Conservation (phyloP, 768 basidiomycete species). For the Mycena belliarum region DNA sequence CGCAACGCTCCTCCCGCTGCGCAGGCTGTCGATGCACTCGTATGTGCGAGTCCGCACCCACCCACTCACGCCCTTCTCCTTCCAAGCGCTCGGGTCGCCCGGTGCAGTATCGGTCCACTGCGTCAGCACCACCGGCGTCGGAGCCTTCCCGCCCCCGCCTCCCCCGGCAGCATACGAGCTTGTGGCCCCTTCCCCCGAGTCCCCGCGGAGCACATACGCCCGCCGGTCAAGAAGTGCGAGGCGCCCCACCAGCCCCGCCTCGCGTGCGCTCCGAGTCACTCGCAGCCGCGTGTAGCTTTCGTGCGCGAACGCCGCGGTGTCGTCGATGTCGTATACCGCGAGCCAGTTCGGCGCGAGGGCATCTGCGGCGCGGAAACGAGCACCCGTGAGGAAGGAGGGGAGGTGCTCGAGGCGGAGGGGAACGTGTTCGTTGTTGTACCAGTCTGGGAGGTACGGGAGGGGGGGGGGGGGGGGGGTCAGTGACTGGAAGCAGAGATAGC, state of each 20-base stretch:
- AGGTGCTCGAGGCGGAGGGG: conserved; percentile 50
- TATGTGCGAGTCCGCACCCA: conserved; percentile 44
- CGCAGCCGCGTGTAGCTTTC: conserved; percentile 46
- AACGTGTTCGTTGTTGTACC: conserved; percentile 60
- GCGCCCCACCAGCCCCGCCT: conserved; percentile 40
- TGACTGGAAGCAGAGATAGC: too few relatives aligned
- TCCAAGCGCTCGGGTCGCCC: conserved; percentile 7
- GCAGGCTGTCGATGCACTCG: conserved; percentile 42
- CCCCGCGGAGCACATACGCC: conserved; percentile 35
- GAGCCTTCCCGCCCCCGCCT: conserved; percentile 5
- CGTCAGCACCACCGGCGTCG: conserved; percentile 33
- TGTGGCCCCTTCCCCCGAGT: conserved; percentile 36
- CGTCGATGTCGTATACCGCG: conserved; percentile 51
- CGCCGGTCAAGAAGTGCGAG: conserved; percentile 48
- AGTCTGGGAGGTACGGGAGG: conserved; percentile 33
- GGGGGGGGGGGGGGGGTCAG: too few relatives aligned
- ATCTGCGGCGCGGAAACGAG: conserved; percentile 44
- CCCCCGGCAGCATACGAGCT: conserved; percentile 32
- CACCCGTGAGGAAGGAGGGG: conserved; percentile 48
- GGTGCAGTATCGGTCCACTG: conserved; percentile 29
- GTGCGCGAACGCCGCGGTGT: conserved; percentile 40
- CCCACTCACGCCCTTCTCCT: conserved; percentile 32
- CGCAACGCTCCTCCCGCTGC: conserved; percentile 32
- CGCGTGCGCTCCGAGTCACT: conserved; percentile 44
- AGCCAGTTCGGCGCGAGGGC: conserved; percentile 42